Percentiles rank a stretch among this genome's conserved stretches.
Conservation (phyloP, 1,284 basidiomycete species). For the Phellopilus nigrolimitatus region DNA sequence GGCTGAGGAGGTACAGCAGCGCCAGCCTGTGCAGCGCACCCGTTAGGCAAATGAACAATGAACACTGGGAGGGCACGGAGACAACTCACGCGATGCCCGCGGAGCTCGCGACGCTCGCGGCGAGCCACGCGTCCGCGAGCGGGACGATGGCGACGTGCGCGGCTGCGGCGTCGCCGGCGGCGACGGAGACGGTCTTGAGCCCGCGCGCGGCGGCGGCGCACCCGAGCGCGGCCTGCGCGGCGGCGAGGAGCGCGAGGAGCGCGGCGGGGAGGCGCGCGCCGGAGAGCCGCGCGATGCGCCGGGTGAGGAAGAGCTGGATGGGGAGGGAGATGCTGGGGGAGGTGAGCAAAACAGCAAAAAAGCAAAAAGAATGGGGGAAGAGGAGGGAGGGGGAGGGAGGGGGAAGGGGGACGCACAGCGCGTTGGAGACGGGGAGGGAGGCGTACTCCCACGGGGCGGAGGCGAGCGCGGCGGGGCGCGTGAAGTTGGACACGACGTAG, state of each 20-base stretch:
- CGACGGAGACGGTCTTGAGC: not conserved
- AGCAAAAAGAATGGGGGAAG: not conserved
- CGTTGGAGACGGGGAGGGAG: conserved; percentile 9
- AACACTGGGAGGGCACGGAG: not conserved
- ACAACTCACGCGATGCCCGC: conserved; percentile 9
- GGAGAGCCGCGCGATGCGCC: conserved; percentile 9
- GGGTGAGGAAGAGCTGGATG: conserved; percentile 15
- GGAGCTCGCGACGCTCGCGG: conserved; percentile 1
- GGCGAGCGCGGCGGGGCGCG: conserved; percentile 8
- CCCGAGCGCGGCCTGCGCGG: conserved; percentile 7
- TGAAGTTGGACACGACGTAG: conserved; percentile 12
- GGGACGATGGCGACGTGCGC: conserved; percentile 11
- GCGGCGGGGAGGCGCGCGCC: not conserved
- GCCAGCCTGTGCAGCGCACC: not conserved
- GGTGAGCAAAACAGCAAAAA: no score
- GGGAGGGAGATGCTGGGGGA: conserved; percentile 8
- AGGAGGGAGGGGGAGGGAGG: no score
- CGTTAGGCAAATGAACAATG: not conserved
- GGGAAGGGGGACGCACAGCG: not conserved
- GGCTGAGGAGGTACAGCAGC: conserved; percentile 10
- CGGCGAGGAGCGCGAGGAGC: conserved; percentile 1
- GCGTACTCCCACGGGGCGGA: conserved; percentile 10
- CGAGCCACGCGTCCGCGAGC: conserved; percentile 15
- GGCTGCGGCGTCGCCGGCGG: conserved; percentile 61
- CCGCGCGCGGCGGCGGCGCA: not conserved